These are phyloP conservation scores for Phyllosticta ampelicida DNA, from an alignment of 2,329 filamentous ascomycete species.

Conservation along the genomic window DNA sequence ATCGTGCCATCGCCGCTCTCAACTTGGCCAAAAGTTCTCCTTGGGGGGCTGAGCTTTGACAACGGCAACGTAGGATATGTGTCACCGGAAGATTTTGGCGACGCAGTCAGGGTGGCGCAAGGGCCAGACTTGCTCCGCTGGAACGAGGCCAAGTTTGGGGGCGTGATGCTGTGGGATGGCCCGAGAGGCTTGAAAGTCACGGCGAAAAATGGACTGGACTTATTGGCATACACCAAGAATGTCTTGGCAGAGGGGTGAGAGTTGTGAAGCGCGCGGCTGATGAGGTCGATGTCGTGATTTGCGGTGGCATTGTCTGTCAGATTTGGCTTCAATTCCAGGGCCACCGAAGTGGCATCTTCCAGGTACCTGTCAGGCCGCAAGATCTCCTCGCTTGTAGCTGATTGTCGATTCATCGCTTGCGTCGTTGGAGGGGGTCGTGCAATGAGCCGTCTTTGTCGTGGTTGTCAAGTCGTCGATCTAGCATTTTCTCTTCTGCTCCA, in stretches of 20 bases:
- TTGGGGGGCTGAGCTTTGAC: slow-evolving; percentile 5
- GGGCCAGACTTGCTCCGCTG: not conserved
- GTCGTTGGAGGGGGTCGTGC: not conserved
- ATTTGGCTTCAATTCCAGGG: too few relatives aligned
- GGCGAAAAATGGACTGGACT: slow-evolving; percentile 2
- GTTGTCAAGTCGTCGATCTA: not conserved
- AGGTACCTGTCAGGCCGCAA: too few relatives aligned
- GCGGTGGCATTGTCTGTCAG: not conserved
- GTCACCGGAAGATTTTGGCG: not conserved
- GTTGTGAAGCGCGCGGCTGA: not conserved
- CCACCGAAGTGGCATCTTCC: too few relatives aligned
- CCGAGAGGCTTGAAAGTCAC: slow-evolving; percentile 2
- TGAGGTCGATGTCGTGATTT: not conserved
- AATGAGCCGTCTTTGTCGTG: not conserved
- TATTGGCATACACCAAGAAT: slow-evolving; percentile 7
- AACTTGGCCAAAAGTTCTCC: not conserved
- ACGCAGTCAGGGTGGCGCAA: not conserved
- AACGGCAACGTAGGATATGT: slow-evolving; percentile 4
- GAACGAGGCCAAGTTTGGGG: slow-evolving; percentile 6
- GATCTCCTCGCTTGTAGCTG: not conserved
- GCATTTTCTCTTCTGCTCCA: not conserved
- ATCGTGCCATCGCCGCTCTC: not conserved
- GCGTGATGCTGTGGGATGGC: slow-evolving; percentile 7
- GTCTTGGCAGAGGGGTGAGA: not conserved
- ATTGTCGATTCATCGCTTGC: not conserved